These are phyloP conservation scores for Drechslerella coelobrocha DNA, from an alignment of 2,329 filamentous ascomycete species.

Conservation along the genomic window DNA sequence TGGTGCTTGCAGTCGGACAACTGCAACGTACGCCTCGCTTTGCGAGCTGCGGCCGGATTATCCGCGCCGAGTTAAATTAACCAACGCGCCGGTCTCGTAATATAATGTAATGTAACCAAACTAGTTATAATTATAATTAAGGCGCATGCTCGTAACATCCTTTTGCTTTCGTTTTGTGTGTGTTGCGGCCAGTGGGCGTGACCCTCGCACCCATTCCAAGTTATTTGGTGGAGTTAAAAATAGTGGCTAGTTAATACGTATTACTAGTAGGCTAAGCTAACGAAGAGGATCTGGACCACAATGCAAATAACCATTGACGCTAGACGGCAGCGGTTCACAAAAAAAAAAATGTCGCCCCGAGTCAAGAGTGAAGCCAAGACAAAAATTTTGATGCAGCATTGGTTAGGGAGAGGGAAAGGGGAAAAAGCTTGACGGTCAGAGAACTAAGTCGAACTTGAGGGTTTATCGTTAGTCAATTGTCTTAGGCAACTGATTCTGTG, in stretches of 20 bases:
- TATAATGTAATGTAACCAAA: background rate
- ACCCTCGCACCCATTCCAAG: background rate
- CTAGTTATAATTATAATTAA: slow-evolving; percentile 3
- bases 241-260: slow-evolving; percentile 29
- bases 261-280: background rate
- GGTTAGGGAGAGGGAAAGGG: background rate
- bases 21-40: background rate
- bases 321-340: no score
- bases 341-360: no score
- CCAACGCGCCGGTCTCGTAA: background rate
- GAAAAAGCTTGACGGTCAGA: background rate
- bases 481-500: slow-evolving; percentile 1
- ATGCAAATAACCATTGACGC: background rate
- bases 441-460: background rate
- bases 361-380: no score
- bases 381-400: no score
- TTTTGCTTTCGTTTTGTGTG: background rate
- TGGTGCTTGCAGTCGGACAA: slow-evolving; percentile 23
- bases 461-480: slow-evolving; percentile 12
- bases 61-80: slow-evolving; percentile 30
- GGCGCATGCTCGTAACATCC: background rate
- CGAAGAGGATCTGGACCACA: background rate
- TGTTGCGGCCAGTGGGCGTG: background rate
- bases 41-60: slow-evolving; percentile 47
- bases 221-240: slow-evolving; percentile 30